These are phyloP conservation scores for Debaryomyces maramus DNA, from an alignment of 805 yeast species.

Conservation along the genomic window DNA sequence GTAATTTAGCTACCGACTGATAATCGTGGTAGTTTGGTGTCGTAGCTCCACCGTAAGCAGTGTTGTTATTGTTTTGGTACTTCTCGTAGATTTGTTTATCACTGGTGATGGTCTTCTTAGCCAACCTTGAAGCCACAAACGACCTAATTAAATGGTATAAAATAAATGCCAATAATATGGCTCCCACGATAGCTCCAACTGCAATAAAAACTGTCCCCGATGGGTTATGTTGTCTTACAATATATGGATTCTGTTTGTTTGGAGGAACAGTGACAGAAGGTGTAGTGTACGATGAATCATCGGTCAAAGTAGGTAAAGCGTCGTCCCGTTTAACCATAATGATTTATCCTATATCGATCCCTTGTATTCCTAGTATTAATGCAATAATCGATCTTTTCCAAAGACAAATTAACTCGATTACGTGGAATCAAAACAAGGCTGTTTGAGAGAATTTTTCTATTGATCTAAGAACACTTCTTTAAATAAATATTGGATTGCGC, in stretches of 20 bases:
- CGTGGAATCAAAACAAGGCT: no score
- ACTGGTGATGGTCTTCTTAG: constrained; percentile 43
- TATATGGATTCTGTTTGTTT: constrained; percentile 61
- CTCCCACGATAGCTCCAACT: constrained; percentile 69
- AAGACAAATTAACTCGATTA: no score
- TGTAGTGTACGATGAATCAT: constrained; percentile 33
- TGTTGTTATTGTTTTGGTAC: constrained; percentile 29
- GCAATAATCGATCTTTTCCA: no score
- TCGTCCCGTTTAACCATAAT: no score
- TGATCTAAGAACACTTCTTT: no score
- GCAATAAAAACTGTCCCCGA: constrained; percentile 83
- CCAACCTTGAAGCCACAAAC: constrained; percentile 49
- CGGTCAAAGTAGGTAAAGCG: constrained; percentile 17
- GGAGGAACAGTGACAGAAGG: constrained; percentile 61
- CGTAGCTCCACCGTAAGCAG: constrained; percentile 27
- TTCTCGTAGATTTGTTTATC: constrained; percentile 35
- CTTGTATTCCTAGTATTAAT: no score
- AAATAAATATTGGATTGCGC: no score
- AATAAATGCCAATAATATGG: constrained; percentile 50
- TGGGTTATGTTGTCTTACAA: constrained; percentile 52
- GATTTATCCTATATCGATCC: no score
- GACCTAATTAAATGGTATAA: constrained; percentile 54
- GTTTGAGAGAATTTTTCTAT: not conserved
- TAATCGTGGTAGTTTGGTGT: constrained; percentile 20
- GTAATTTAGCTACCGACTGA: constrained; percentile 32